Evolutionary conservation across 140 eudicot genomes (phyloP).

Genomic region (Flaveria floridana): DNA sequence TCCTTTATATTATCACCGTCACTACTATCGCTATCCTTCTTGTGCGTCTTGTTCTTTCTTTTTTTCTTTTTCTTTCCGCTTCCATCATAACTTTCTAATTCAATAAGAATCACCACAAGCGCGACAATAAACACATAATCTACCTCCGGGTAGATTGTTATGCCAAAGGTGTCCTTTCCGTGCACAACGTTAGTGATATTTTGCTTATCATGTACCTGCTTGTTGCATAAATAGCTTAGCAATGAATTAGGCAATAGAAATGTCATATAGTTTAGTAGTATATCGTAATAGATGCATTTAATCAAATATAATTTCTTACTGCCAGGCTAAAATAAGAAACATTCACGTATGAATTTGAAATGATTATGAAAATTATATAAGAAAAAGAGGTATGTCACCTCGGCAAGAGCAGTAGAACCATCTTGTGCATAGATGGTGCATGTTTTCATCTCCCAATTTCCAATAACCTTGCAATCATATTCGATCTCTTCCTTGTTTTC

Average conservation of each 20-base stretch:
- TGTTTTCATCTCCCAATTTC: conserved; percentile 56
- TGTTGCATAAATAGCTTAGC: not conserved
- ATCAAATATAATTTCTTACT: not conserved
- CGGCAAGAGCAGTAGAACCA: conserved; percentile 49
- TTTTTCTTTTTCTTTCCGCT: conserved; percentile 24
- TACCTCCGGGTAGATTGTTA: conserved; percentile 63
- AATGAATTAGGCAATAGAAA: not conserved
- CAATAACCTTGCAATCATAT: conserved; percentile 53
- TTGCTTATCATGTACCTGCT: conserved; percentile 62
- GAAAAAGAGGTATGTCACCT: conserved; percentile 36
- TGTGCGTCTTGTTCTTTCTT: conserved; percentile 15
- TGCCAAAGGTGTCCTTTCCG: conserved; percentile 55
- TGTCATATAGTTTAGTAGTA: not conserved
- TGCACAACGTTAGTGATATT: conserved; percentile 35
- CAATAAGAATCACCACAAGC: conserved; percentile 58
- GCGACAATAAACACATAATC: conserved; percentile 72
- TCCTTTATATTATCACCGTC: conserved; percentile 22
- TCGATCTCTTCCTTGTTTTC: conserved; percentile 42
- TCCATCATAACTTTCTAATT: conserved; percentile 39
- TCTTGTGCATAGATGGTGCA: conserved; percentile 56
- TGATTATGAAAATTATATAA: not conserved
- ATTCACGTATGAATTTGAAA: not conserved
- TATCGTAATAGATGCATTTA: not conserved
- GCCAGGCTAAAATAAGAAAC: not conserved
- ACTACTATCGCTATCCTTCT: conserved; percentile 20